Evolutionary conservation across 2,329 filamentous ascomycete genomes (phyloP).

Genomic region (Lachnellula cervina): DNA sequence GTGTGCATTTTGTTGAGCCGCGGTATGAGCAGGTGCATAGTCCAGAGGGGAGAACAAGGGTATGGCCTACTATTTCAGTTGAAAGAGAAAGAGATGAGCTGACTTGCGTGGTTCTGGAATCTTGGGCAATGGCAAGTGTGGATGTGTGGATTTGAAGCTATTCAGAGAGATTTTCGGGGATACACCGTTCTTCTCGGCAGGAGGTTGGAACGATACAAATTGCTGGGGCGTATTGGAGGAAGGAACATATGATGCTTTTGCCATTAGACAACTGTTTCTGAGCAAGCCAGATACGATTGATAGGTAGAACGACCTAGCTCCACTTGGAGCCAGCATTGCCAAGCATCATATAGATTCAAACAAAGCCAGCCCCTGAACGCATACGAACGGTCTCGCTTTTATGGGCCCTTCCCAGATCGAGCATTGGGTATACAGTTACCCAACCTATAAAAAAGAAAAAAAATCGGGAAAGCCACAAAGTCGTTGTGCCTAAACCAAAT

Average conservation of each 20-base stretch:
- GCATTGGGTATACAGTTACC: slow-evolving; percentile 35
- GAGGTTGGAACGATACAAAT: slow-evolving; percentile 49
- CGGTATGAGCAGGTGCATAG: slow-evolving; percentile 48
- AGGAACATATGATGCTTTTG: slow-evolving; percentile 42
- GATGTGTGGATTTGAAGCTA: slow-evolving; percentile 41
- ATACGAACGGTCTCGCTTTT: slow-evolving; percentile 43
- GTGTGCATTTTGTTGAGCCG: slow-evolving; percentile 53
- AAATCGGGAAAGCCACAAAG: slow-evolving; percentile 6
- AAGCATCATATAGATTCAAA: slow-evolving; percentile 30
- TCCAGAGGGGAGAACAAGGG: slow-evolving; percentile 43
- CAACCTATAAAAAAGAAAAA: slow-evolving; percentile 19
- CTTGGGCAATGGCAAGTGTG: slow-evolving; percentile 43
- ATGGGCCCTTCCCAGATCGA: slow-evolving; percentile 36
- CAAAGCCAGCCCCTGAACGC: slow-evolving; percentile 35
- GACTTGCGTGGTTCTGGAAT: slow-evolving; percentile 34
- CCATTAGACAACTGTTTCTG: slow-evolving; percentile 44
- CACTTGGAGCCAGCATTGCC: not conserved
- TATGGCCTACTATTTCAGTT: slow-evolving; percentile 6
- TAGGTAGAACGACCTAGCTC: slow-evolving; percentile 8
- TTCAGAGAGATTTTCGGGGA: slow-evolving; percentile 48
- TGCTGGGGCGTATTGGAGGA: slow-evolving; percentile 45
- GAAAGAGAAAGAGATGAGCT: not conserved
- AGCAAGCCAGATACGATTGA: slow-evolving; percentile 46
- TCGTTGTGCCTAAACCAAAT: not conserved
- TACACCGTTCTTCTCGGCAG: slow-evolving; percentile 52